Evolutionary conservation across 805 yeast genomes (phyloP), one percentile per base, ranked within the genome.

Genomic region (Yueomyces sp.): DNA sequence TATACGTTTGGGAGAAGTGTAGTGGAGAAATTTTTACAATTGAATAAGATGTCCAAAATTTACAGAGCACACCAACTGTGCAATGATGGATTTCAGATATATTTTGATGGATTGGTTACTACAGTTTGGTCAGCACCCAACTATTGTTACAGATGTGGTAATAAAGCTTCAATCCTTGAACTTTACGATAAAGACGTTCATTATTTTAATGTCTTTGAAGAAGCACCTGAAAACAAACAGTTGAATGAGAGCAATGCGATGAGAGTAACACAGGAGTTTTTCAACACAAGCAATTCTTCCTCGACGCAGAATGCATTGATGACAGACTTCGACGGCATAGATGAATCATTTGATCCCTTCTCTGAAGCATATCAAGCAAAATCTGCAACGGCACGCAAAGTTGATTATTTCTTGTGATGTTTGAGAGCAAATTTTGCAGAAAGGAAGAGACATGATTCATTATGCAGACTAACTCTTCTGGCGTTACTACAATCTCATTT

Each of bases 101-200:
- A 88, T 56, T 92, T 95, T 75, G 77, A 78, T 45, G 96, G 95
- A 3, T 73, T 83, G 49, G 85, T 94, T 40, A 80, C 94, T 36
- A 92, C 99, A 0, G 97, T 92, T 5, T 92, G 99, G 99, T 81
- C 92, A 1, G 98, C 98, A 0, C 99, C 99, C 0, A 92, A 92
- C 58, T 92, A 92, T 59, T 92, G 98, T 59, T 92, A 92, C 56
- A 63, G 98, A 48, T 92, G 99, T 62, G 98, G 98, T 0, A 92
- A 92, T 59, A 78, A 86, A 58, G 98, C 98, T 4, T 84, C 95
- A n/a, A 88, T 92, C n/a, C 69, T 92, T 49, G 98, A 92, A 60
- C 77, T 92, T 4, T 75, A 73, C 51, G 76, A 74, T 41, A 76
- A 79, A 28, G 81, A 84, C 40, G 79, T 76, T 43, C 72, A 76